Evolutionary conservation across 2,329 filamentous ascomycete genomes (phyloP).

Genomic region (Lachnum nothofagi): DNA sequence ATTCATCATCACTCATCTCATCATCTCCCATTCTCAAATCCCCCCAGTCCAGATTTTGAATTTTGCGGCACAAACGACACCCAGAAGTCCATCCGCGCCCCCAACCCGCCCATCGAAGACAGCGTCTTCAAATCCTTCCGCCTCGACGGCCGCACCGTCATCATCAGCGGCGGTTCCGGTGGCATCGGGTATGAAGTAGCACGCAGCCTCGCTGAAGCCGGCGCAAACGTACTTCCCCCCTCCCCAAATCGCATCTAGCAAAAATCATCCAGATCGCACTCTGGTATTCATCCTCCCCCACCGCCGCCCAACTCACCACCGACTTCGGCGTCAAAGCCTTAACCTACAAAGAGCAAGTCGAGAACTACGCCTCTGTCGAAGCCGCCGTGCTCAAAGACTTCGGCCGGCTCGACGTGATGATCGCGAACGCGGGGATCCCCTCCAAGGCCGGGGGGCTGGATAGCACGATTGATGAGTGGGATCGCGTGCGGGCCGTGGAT

Average conservation of each 20-base stretch:
- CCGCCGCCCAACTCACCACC: slow-evolving; percentile 21
- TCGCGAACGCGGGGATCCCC: slow-evolving; percentile 67
- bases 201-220: slow-evolving; percentile 40
- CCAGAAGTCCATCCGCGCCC: slow-evolving; percentile 2
- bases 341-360: slow-evolving; percentile 40
- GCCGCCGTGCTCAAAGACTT: slow-evolving; percentile 62
- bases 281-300: no score
- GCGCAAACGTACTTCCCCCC: slow-evolving; percentile 37
- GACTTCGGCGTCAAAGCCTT: slow-evolving; percentile 27
- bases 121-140: slow-evolving; percentile 33
- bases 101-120: slow-evolving; percentile 7
- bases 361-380: slow-evolving; percentile 41
- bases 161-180: slow-evolving; percentile 42
- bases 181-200: slow-evolving; percentile 42
- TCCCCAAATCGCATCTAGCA: slow-evolving; percentile 31
- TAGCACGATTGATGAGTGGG: slow-evolving; percentile 62
- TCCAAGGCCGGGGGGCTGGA: slow-evolving; percentile 65
- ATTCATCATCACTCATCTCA: no score
- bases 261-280: no score
- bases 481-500: slow-evolving; percentile 60
- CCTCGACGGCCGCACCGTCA: slow-evolving; percentile 39
- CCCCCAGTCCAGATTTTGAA: no score
- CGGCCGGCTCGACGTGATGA: slow-evolving; percentile 61
- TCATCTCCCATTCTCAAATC: no score
- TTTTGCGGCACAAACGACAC: not conserved